Evolutionary conservation across 768 basidiomycete species (phyloP).

Genomic region (Lyophyllum shimeji): DNA sequence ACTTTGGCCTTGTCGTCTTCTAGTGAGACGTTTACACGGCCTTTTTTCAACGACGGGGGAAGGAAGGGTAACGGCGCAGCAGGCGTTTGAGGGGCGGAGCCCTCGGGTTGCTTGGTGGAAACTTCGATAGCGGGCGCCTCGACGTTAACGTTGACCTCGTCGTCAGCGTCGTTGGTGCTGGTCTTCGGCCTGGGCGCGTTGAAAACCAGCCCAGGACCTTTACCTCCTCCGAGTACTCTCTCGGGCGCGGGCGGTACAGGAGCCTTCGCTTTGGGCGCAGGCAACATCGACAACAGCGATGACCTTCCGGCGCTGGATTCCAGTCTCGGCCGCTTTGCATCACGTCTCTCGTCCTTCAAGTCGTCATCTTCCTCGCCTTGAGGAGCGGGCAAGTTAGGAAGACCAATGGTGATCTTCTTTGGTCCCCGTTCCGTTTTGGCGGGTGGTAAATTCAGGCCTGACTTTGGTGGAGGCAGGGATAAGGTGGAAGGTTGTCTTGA

Average conservation of each 20-base stretch:
- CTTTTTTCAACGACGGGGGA: constrained; percentile 59
- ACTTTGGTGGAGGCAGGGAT: constrained; percentile 25
- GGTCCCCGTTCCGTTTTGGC: constrained; percentile 41
- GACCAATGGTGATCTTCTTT: constrained; percentile 64
- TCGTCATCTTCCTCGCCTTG: constrained; percentile 40
- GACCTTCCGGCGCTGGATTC: constrained; percentile 61
- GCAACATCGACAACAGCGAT: constrained; percentile 69
- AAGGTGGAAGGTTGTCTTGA: constrained; percentile 17
- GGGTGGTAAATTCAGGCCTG: constrained; percentile 10
- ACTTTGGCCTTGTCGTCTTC: constrained; percentile 32
- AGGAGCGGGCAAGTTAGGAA: constrained; percentile 41
- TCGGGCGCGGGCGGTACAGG: constrained; percentile 42
- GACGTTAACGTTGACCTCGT: constrained; percentile 25
- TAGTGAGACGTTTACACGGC: constrained; percentile 56
- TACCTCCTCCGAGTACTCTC: constrained; percentile 65
- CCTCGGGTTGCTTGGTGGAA: neutral
- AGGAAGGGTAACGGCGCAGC: constrained; percentile 47
- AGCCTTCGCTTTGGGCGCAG: constrained; percentile 62
- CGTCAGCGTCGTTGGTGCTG: constrained; percentile 16
- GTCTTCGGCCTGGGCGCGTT: constrained; percentile 26
- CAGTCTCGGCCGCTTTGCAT: constrained; percentile 58
- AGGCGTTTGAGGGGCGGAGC: constrained; percentile 3
- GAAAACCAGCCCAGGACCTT: constrained; percentile 63
- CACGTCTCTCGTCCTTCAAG: constrained; percentile 41
- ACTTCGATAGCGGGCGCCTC: constrained; percentile 1